These are phyloP conservation scores for Boletus subcaerulescens DNA, from an alignment of 768 basidiomycete species.

Conservation along the genomic window DNA sequence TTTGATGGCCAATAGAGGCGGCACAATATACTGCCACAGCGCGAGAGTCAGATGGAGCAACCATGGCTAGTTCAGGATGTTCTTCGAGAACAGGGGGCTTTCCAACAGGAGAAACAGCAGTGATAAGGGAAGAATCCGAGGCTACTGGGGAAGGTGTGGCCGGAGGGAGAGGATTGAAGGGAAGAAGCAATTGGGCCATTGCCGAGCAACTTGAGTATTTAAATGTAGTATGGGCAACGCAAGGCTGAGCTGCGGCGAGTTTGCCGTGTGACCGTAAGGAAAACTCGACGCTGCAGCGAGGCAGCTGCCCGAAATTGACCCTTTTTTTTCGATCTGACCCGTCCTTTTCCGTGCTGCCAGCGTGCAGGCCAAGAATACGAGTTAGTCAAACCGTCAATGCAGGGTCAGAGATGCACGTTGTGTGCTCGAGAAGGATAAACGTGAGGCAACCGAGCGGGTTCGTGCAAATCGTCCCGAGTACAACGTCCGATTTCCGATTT, in stretches of 20 bases:
- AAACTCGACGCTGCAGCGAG: constrained; percentile 21
- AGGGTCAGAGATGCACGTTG: neutral
- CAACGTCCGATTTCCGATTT: neutral
- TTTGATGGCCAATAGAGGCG: constrained; percentile 61
- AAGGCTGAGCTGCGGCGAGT: constrained; percentile 12
- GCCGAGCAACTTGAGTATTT: constrained; percentile 19
- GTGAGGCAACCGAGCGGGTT: neutral
- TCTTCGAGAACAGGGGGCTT: constrained; percentile 3
- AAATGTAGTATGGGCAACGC: constrained; percentile 17
- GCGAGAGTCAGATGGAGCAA: constrained; percentile 29
- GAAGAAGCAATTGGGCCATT: constrained; percentile 12
- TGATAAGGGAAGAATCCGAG: neutral
- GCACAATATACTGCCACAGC: constrained; percentile 85
- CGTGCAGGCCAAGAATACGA: neutral
- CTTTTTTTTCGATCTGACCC: neutral
- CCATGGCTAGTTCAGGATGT: constrained; percentile 23
- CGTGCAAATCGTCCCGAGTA: neutral
- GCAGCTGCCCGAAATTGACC: neutral
- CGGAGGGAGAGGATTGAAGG: neutral
- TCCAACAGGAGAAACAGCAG: neutral
- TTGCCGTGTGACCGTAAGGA: constrained; percentile 3
- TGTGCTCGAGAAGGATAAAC: neutral
- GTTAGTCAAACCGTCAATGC: neutral
- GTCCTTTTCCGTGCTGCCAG: neutral
- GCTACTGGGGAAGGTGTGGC: neutral